These are phyloP conservation scores for Penicillium sp. DNA, from an alignment of 2,329 filamentous ascomycete species.

Conservation along the genomic window DNA sequence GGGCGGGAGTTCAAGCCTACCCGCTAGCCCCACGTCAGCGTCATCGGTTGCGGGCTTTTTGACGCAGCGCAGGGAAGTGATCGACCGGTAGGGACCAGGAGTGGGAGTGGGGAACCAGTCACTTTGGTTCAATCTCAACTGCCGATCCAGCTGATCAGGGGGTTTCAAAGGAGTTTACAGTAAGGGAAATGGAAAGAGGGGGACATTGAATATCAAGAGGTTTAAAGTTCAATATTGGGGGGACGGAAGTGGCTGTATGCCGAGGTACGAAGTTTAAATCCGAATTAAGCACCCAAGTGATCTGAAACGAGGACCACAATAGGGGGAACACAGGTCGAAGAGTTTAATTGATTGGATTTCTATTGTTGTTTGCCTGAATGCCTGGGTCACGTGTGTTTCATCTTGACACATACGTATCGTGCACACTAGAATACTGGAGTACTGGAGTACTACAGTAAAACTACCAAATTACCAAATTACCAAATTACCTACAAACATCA, in stretches of 20 bases:
- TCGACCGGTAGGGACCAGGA: slow-evolving; percentile 9
- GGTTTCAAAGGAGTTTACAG: neutral
- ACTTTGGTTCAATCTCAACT: neutral
- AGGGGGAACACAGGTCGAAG: neutral
- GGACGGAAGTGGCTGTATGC: neutral
- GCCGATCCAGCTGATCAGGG: neutral
- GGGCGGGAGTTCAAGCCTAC: slow-evolving; percentile 11
- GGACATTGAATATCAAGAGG: neutral
- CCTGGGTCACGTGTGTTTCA: too few relatives aligned
- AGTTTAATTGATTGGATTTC: neutral
- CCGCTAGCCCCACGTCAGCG: slow-evolving; percentile 24
- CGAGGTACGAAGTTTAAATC: neutral
- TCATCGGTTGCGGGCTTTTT: slow-evolving; percentile 22
- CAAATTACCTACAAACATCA: too few relatives aligned
- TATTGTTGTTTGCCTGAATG: too few relatives aligned
- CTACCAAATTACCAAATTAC: too few relatives aligned
- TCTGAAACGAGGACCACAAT: neutral
- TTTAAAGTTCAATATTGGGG: neutral
- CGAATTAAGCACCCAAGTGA: neutral
- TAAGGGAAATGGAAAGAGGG: neutral
- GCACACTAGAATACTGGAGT: too few relatives aligned
- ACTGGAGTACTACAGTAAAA: too few relatives aligned
- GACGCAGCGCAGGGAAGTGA: slow-evolving; percentile 15
- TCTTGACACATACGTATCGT: too few relatives aligned
- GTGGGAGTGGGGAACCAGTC: slow-evolving; percentile 4